These are phyloP conservation scores for Suillus luteus DNA, from an alignment of 768 basidiomycete genomes.

Conservation along the genomic window DNA sequence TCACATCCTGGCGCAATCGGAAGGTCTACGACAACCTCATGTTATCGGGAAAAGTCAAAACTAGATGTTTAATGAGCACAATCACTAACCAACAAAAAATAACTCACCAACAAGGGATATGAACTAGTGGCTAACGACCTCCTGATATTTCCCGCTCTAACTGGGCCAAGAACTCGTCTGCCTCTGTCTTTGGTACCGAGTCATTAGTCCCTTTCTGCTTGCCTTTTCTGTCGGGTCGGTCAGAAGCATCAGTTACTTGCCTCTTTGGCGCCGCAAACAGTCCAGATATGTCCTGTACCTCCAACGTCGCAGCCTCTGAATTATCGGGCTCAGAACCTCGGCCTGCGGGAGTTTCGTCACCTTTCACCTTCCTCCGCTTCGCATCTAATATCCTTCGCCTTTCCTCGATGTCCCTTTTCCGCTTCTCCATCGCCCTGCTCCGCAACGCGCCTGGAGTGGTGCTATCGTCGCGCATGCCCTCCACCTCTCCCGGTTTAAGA, in stretches of 20 bases:
- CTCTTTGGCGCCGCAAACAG: conserved; percentile 55
- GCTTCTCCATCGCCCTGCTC: conserved; percentile 64
- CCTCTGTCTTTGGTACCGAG: conserved; percentile 35
- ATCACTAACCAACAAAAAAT: too few relatives aligned
- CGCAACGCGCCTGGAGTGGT: conserved; percentile 27
- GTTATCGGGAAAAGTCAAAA: background rate
- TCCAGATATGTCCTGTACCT: conserved; percentile 29
- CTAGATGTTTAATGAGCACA: background rate
- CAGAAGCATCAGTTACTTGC: conserved; percentile 20
- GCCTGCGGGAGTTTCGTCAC: conserved; percentile 3
- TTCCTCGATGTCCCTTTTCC: conserved; percentile 75
- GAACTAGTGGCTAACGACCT: conserved; percentile 19
- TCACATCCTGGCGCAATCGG: background rate
- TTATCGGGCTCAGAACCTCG: background rate
- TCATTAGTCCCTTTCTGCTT: conserved; percentile 17
- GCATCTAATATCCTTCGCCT: conserved; percentile 59
- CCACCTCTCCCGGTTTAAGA: conserved; percentile 67
- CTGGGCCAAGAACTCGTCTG: conserved; percentile 67
- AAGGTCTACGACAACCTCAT: too few relatives aligned
- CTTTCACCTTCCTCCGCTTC: conserved; percentile 59
- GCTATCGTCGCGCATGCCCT: conserved; percentile 62
- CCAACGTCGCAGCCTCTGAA: conserved; percentile 5
- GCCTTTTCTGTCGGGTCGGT: conserved; percentile 28
- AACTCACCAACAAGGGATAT: background rate
- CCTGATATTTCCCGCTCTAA: conserved; percentile 62